phyloP scores from a whole-genome alignment of 441 rosid genomes.

The Pelargonium citronellum region DNA sequence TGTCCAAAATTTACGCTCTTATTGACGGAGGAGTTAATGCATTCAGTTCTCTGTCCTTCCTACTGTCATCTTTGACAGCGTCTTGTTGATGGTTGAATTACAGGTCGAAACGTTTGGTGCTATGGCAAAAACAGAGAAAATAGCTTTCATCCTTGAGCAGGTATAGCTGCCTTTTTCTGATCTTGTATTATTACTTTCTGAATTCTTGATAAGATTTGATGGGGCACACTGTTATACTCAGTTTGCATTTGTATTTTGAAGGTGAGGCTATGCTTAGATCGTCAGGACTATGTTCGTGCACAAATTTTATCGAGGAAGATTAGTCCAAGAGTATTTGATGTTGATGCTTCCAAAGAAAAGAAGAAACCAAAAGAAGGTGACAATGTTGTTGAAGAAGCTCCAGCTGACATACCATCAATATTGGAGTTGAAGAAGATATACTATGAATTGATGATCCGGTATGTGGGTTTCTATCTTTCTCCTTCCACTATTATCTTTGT shows the following conservation, averaged over 20 bases:
- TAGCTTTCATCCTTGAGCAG: conserved; percentile 95
- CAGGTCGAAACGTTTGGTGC: conserved; percentile 99
- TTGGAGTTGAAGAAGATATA: conserved; percentile 81
- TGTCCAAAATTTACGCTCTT: neutral
- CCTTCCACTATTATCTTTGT: too few relatives aligned
- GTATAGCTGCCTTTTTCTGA: conserved; percentile 33
- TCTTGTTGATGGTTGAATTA: conserved; percentile 20
- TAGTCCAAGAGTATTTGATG: conserved; percentile 79
- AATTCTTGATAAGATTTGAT: conserved; percentile 3
- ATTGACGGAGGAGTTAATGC: neutral
- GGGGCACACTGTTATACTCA: neutral
- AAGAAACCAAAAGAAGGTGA: conserved; percentile 96
- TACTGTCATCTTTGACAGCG: conserved; percentile 2
- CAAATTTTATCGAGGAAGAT: conserved; percentile 95
- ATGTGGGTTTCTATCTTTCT: conserved; percentile 9
- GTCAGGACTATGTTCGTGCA: conserved; percentile 88
- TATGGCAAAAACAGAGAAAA: conserved; percentile 98
- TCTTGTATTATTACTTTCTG: neutral
- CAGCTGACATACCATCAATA: conserved; percentile 84
- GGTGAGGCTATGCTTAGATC: conserved; percentile 93
- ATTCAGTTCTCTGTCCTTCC: neutral
- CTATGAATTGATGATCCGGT: conserved; percentile 90
- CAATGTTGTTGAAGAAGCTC: conserved; percentile 77
- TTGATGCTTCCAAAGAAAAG: conserved; percentile 73
- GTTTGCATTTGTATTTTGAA: conserved; percentile 25